A percentile compares a stretch with the other conserved stretches of the same genome.
Evolutionary conservation across 1,284 basidiomycete species (phyloP).

Genomic region (Erythrobasidium hasegawianum): DNA sequence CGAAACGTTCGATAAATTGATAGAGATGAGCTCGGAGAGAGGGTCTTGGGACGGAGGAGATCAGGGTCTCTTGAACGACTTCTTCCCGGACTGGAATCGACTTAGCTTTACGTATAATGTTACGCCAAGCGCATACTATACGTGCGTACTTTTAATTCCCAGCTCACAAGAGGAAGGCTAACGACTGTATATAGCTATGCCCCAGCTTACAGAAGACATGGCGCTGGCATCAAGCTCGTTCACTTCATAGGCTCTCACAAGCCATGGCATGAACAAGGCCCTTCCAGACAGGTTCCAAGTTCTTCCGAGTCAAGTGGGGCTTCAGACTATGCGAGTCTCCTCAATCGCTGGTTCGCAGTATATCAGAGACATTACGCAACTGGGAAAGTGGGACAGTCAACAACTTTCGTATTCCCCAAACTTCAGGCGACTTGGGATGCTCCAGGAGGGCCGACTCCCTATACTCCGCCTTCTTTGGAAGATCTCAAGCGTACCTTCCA

Average conservation of each 20-base stretch:
- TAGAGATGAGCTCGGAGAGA: slow-evolving; percentile 63
- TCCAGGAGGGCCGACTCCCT: slow-evolving; percentile 36
- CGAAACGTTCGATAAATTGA: slow-evolving; percentile 73
- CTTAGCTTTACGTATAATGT: slow-evolving; percentile 96
- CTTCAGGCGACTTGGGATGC: slow-evolving; percentile 72
- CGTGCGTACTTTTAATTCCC: slow-evolving; percentile 49
- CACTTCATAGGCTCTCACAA: slow-evolving; percentile 95
- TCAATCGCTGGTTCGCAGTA: slow-evolving; percentile 86
- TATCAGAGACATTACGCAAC: slow-evolving; percentile 80
- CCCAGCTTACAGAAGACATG: slow-evolving; percentile 90
- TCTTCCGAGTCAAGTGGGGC: slow-evolving; percentile 50
- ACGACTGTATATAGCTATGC: slow-evolving; percentile 57
- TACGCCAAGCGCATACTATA: slow-evolving; percentile 94
- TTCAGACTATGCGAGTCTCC: slow-evolving; percentile 68
- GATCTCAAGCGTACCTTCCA: slow-evolving; percentile 32
- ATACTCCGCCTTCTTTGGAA: slow-evolving; percentile 31
- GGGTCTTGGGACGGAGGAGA: slow-evolving; percentile 97
- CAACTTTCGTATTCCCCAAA: slow-evolving; percentile 62
- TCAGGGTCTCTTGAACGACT: slow-evolving; percentile 93
- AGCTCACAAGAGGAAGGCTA: no score
- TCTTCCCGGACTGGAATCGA: slow-evolving; percentile 77
- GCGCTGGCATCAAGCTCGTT: slow-evolving; percentile 77
- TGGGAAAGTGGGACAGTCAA: slow-evolving; percentile 38
- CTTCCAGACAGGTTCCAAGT: slow-evolving; percentile 47
- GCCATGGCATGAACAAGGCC: slow-evolving; percentile 67